phyloP scores from a whole-genome alignment of 768 basidiomycete genomes.

The Mycena galericulata region DNA sequence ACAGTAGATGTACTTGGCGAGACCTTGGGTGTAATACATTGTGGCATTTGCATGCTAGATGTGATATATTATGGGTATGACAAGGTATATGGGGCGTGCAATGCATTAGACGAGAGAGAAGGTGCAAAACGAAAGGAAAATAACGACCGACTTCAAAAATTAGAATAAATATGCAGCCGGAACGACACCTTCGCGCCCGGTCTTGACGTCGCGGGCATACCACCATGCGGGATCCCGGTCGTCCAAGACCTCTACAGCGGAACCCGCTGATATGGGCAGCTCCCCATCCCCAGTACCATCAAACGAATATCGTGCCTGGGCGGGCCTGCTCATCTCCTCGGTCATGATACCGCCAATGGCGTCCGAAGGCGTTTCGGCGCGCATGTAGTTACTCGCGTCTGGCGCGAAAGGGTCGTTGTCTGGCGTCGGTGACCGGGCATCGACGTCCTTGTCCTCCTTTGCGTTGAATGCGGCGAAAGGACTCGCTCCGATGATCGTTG shows the following conservation, averaged over 20 bases:
- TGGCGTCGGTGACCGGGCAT: constrained; percentile 45
- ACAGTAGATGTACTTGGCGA: constrained; percentile 37
- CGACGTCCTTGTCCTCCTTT: constrained; percentile 70
- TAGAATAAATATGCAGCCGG: constrained; percentile 93
- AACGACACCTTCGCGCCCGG: constrained; percentile 89
- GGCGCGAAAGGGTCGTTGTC: constrained; percentile 74
- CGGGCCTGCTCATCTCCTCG: constrained; percentile 79
- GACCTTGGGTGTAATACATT: neutral
- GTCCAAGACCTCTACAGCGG: constrained; percentile 81
- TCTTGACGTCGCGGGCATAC: constrained; percentile 86
- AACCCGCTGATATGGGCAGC: constrained; percentile 73
- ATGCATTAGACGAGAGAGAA: constrained; percentile 21
- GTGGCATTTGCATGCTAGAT: constrained; percentile 23
- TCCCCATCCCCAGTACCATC: constrained; percentile 86
- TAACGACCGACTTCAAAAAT: constrained; percentile 41
- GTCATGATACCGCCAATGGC: constrained; percentile 71
- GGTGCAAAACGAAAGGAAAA: constrained; percentile 25
- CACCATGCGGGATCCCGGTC: constrained; percentile 92
- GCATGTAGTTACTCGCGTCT: constrained; percentile 81
- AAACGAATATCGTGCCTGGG: constrained; percentile 87
- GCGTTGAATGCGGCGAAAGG: constrained; percentile 52
- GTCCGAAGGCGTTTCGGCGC: constrained; percentile 86
- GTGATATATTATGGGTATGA: constrained; percentile 32
- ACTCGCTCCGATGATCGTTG: constrained; percentile 76
- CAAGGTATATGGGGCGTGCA: constrained; percentile 32